Evolutionary conservation across 495 filamentous ascomycete species (phyloP), one percentile per base, ranked within the genome.

Genomic region (Podospora australis): DNA sequence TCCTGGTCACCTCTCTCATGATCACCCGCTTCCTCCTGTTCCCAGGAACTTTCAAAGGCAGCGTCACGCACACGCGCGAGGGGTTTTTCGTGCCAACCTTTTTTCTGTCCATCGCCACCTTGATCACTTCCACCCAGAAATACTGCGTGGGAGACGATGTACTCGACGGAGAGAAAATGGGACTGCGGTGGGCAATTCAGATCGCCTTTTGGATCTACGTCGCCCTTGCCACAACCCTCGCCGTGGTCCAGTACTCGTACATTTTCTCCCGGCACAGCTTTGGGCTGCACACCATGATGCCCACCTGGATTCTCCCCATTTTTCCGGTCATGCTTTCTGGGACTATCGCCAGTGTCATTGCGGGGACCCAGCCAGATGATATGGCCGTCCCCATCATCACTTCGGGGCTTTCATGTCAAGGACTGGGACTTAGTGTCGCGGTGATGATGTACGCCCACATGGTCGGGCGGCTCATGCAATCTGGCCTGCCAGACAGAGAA

Each of bases 41-140:
- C 48, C 66, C 70, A 6, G 71, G 75, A 7, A 70, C 73, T 0
- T 52, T 86, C 29, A 62, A 68, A 19, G 52, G 68, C 22, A 81
- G 81, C 14, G 57, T 87, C 35, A 70, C 69, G 6, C 80, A 86
- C 47, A 77, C 78, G 3, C 72, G 78, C 5, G 84, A 88, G 53
- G 77, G 77, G 6, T 78, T 86, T 39, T 87, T 86, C 71, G 72
- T 85, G 35, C 75, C 79, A 13, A 81, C 81, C 9, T 84, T 86
- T 49, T 82, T 79, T 58, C 73, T 88, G 11, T 78, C 77, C 6
- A 46, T 85, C 14, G 81, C 84, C 7, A 82, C 80, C 7, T 67
- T 86, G 45, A 78, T 87, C 41, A 71, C 74, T 4, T 74, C 76
- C 5, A 77, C 82, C 1, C 75, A 81, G 22, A 66, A 67, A 0